Evolutionary conservation across 106 monocot species (phyloP), one percentile per base, ranked within the genome.

Genomic region (Hemerocallis citrina): DNA sequence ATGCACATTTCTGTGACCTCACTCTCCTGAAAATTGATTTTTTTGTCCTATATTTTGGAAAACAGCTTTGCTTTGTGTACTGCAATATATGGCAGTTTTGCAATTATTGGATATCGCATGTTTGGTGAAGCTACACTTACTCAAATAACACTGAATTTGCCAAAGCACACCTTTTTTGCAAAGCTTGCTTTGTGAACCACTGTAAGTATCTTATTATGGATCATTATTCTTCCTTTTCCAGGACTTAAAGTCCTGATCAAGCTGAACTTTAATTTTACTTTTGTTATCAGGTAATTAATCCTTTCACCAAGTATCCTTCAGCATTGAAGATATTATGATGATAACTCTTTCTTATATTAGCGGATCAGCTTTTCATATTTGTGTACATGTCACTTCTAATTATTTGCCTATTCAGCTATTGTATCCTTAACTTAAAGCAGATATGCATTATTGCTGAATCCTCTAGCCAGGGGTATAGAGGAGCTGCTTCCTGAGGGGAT

Each of bases 241-340:
- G 31, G 14, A 32, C 31, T 31, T 54, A n/a, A 31, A 6, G 3
- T 25, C 54, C 15, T n/a, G n/a, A n/a, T n/a, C n/a, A n/a, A n/a
- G n/a, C 44, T 67, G 21, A 59, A 23, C n/a, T 21, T 14, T 39
- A 13, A 58, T 38, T 48, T 8, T 57, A 28, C 17, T 43, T 1
- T 75, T 62, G 21, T 68, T 49, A 17, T 50, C 91, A 98, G 96
- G 91, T 98, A 62, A 72, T 98, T 57, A 98, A 91, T 62, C 96
- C 91, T 22, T 72, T 98, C 58, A 91, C 96, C 2, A 98, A 98
- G 75, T 91, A 98, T 98, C 96, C 87, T 96, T 89, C 56, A 30
- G 22, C 33, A 7, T 38, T 59, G 59, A 40, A 38, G 59, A 59
- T 40, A 39, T 55, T 55, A 24, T 15, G 16, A 2, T 2, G 16